Evolutionary conservation across 2,329 filamentous ascomycete genomes (phyloP), one percentile per base, ranked within the genome.

Genomic region (Colletotrichum eremochloae): DNA sequence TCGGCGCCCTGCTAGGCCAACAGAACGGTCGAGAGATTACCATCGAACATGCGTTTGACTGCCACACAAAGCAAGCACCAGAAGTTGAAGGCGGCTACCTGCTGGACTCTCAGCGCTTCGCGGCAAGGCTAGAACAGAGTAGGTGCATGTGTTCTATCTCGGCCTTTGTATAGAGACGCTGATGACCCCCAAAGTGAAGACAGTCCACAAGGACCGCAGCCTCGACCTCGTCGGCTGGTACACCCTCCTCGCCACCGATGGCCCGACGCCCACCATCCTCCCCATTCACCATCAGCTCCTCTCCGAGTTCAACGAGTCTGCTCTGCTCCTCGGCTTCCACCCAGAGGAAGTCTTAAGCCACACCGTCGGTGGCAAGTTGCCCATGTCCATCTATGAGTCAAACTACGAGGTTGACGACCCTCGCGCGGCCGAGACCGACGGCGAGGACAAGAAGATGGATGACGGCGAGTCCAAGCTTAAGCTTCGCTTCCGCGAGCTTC

Each of bases 221-320:
- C 91, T 98, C 62, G 93, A 95, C 75, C 87, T 98, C 65, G 94
- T 98, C 62, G 96, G 95, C 77, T 97, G 94, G 94, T 98, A 96
- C 83, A 95, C 95, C 4, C 87, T 96, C 12, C 87, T 95, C 63
- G 89, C 93, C 52, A 84, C 89, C 15, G 86, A 88, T 50, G 96
- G 95, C 4, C 96, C 96, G 80, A 92, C 80, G 77, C 85, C 75
- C 78, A 89, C 79, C 84, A 92, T 89, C 78, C 86, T 97, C 15
- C 89, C 92, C 3, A 90, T 98, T 63, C 93, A 98, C 82, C 88
- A 87, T 74, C 93, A 95, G 78, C 89, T 97, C 69, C 89, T 95
- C 73, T 85, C 90, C 66, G 81, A 87, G 48, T 92, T 92, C 80
- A 97, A 96, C 78, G 95, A 98, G 80, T 94, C 94, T 1, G 91